Evolutionary conservation across 345 rosid genomes (phyloP).

Genomic region (Eutrema heterophyllum): DNA sequence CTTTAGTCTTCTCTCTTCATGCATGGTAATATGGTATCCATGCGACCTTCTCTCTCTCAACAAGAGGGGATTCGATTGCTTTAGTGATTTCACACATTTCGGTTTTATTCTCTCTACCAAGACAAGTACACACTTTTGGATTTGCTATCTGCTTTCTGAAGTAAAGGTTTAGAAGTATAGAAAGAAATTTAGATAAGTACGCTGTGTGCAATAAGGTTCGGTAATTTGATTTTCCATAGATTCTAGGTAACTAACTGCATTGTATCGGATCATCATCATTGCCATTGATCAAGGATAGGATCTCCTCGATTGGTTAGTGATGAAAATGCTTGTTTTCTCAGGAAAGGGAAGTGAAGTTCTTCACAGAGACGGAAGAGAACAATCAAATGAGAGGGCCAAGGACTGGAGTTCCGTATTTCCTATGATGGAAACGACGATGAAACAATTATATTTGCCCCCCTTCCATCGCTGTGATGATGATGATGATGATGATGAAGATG

Average conservation of each 20-base stretch:
- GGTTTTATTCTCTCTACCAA: neutral
- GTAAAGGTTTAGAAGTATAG: neutral
- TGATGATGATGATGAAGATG: conserved; percentile 16
- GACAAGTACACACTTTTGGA: neutral
- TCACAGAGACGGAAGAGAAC: conserved; percentile 98
- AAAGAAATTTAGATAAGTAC: neutral
- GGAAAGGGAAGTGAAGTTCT: conserved; percentile 98
- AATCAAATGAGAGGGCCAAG: conserved; percentile 99
- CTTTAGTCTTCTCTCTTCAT: neutral
- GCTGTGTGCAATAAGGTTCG: neutral
- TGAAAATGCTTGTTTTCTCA: conserved; percentile 20
- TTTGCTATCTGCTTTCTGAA: neutral
- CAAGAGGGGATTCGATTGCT: neutral
- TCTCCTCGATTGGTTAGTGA: neutral
- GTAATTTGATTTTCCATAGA: neutral
- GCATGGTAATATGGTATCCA: neutral
- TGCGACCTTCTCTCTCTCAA: neutral
- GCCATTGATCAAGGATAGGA: neutral
- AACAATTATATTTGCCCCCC: neutral
- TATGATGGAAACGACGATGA: conserved; percentile 32
- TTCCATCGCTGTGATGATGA: conserved; percentile 10
- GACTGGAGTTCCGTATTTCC: conserved; percentile 95
- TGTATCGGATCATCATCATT: neutral
- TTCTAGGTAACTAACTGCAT: neutral
- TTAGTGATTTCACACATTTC: neutral